Conservation (phyloP, 1,284 basidiomycete genomes). For the Boletellus sp. region DNA sequence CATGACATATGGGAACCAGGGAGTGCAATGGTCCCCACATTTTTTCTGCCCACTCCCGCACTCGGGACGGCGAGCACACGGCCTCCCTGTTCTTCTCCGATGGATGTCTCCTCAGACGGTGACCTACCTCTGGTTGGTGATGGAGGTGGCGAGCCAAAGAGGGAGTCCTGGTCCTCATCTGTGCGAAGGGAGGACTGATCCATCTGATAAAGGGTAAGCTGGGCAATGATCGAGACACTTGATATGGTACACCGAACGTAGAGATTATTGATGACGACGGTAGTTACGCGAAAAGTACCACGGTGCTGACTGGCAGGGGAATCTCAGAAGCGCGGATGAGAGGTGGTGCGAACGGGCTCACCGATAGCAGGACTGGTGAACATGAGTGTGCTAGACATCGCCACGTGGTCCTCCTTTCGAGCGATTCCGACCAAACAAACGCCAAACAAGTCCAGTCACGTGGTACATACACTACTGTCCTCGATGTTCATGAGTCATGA, state of each 20-base stretch:
- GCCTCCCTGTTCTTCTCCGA: conserved; percentile 2
- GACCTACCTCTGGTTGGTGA: conserved; percentile 74
- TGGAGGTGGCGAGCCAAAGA: conserved; percentile 77
- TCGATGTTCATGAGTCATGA: too few species aligned
- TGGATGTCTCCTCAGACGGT: conserved; percentile 57
- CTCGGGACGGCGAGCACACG: conserved; percentile 16
- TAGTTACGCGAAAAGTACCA: background rate
- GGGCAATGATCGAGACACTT: conserved; percentile 16
- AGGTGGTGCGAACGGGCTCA: conserved; percentile 7
- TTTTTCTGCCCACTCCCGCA: conserved; percentile 50
- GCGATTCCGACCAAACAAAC: conserved; percentile 9
- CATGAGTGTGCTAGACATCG: background rate
- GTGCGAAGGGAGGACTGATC: conserved; percentile 4
- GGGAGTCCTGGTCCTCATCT: conserved; percentile 59
- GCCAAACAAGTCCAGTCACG: conserved; percentile 17
- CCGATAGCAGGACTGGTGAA: background rate
- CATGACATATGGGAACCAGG: conserved; percentile 77
- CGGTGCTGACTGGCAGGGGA: background rate
- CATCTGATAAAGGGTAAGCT: conserved; percentile 25
- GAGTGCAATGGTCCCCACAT: conserved; percentile 94
- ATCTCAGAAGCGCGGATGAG: background rate
- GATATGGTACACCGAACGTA: conserved; percentile 1
- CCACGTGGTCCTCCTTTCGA: background rate
- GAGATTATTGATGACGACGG: conserved; percentile 6
- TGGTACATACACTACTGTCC: background rate